These are phyloP conservation scores for Daedalea quercina DNA, from an alignment of 768 basidiomycete species.

Conservation along the genomic window DNA sequence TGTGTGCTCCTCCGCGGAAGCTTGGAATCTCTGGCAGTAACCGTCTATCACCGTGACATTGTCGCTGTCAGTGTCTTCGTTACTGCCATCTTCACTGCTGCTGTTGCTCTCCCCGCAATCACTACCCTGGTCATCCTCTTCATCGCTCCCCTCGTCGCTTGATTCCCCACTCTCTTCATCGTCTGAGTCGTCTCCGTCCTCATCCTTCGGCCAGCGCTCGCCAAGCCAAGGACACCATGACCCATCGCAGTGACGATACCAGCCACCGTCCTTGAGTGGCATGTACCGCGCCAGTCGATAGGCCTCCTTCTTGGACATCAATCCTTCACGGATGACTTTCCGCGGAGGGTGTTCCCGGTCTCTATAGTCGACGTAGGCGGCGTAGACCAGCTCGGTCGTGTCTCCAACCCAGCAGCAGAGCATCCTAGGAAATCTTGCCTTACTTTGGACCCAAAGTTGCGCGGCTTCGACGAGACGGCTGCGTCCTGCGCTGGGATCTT, in stretches of 20 bases:
- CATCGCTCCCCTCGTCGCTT: neutral
- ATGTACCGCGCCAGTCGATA: neutral
- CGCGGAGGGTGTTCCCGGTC: neutral
- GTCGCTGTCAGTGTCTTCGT: neutral
- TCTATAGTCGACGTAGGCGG: neutral
- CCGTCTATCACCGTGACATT: no score
- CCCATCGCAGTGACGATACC: neutral
- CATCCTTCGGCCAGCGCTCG: constrained; percentile 1
- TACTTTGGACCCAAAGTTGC: no score
- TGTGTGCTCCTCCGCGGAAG: no score
- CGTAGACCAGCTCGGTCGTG: neutral
- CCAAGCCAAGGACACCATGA: neutral
- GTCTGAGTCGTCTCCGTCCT: constrained; percentile 1
- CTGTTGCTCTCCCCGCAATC: neutral
- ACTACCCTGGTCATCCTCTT: neutral
- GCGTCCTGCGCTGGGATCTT: no score
- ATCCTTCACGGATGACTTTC: neutral
- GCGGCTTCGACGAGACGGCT: no score
- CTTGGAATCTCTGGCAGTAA: no score
- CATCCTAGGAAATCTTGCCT: neutral
- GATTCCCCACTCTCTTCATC: neutral
- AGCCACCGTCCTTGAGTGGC: neutral
- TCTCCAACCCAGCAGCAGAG: neutral
- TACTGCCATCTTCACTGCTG: neutral
- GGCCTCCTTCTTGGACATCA: neutral